Evolutionary conservation across 352 stramenopile genomes (phyloP), one percentile per base, ranked within the genome.

Genomic region (Phytophthora hibernalis): DNA sequence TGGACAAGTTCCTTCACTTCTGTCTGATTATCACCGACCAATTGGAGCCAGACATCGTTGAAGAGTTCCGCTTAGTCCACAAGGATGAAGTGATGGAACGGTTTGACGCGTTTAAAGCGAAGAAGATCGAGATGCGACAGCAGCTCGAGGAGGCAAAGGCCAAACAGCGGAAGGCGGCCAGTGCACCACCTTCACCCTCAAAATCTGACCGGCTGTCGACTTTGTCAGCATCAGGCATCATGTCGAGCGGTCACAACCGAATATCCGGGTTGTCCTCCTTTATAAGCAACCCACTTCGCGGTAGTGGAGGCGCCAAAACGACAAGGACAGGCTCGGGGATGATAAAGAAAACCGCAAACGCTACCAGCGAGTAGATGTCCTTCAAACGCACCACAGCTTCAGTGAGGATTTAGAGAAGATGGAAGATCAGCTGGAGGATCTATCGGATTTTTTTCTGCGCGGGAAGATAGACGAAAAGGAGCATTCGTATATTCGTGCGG

Each of bases 401-500:
- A 68, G 72, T 3, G 81, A 91, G 12, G 81, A 91, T 45, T 54
- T 93, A 31, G 74, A 77, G 43, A 91, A 91, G 65, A 93, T 93
- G 85, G 85, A 93, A 59, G 85, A 92, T 48, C 85, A 93, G 30
- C 68, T 93, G 9, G 82, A 91, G 20, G 85, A 92, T 53, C 68
- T 93, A 11, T 78, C 72, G 0, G 78, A 90, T 45, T 62, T 93
- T 15, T 93, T 83, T 67, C 53, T 88, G 2, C 81, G 85, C 3
- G 85, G 85, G 13, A 91, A 91, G 63, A 93, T 93, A 55, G 85
- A 93, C 65, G 85, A 93, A 70, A 93, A 92, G 59, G 85, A 93
- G 49, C 83, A 92, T 56, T 84, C 83, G n/a, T 93, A 82, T 65
- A 93, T 93, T 65, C 86, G 87, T 45, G 80, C 81, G 15, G 82